phyloP scores from a whole-genome alignment of 2,329 filamentous ascomycete species.

The Hypocrella siamensis region DNA sequence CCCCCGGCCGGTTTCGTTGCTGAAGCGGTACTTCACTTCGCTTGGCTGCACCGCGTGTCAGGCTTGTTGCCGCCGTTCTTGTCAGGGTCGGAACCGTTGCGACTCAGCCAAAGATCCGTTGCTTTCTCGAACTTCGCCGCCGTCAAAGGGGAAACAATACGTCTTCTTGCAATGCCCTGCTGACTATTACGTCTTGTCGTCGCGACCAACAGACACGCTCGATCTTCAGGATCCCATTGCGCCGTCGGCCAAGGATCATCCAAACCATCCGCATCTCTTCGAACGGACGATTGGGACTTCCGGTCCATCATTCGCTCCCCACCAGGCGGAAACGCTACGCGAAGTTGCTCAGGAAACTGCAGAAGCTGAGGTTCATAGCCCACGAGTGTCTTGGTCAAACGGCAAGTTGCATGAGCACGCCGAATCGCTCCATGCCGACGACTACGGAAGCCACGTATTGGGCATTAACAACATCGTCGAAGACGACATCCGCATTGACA shows the following conservation, averaged over 20 bases:
- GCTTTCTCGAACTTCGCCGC: background rate
- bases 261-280: conserved; percentile 6
- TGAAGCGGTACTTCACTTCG: conserved; percentile 4
- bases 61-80: conserved; percentile 1
- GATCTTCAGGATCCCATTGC: conserved; percentile 77
- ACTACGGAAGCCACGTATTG: conserved; percentile 18
- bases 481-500: conserved; percentile 14
- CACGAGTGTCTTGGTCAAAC: conserved; percentile 39
- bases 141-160: conserved; percentile 1
- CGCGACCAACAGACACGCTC: conserved; percentile 55
- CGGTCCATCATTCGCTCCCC: conserved; percentile 46
- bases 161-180: too few relatives aligned
- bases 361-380: conserved; percentile 53
- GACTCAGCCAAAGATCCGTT: conserved; percentile 9
- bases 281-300: conserved; percentile 24
- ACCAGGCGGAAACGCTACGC: conserved; percentile 74
- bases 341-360: conserved; percentile 63
- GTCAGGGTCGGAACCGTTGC: conserved; percentile 5
- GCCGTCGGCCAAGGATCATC: conserved; percentile 76
- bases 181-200: conserved; percentile 1
- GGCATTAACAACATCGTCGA: conserved; percentile 4
- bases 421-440: conserved; percentile 23
- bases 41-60: conserved; percentile 2
- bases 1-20: conserved; percentile 2
- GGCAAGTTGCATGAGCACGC: conserved; percentile 24